Percentiles rank a stretch among this genome's conserved stretches.
phyloP scores from a whole-genome alignment of 2,329 filamentous ascomycete species.

The Magnaporthales sp. region DNA sequence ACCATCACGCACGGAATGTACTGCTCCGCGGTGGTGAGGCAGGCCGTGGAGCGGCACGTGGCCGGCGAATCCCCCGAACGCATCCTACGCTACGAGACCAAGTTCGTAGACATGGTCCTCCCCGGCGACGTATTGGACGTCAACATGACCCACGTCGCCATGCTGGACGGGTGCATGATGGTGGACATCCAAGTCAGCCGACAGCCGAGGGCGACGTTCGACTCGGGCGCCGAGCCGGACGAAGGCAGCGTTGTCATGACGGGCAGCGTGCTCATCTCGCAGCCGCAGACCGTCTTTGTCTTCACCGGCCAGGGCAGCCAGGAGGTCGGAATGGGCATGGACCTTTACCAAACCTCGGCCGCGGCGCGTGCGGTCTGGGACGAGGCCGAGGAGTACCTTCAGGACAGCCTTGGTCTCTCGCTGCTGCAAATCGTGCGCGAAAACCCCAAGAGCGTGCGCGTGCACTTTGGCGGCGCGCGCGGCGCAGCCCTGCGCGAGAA shows the following conservation, averaged over 20 bases:
- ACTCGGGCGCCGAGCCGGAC: too few species aligned
- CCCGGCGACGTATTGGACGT: conserved; percentile 23
- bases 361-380: conserved; percentile 15
- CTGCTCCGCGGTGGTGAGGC: conserved; percentile 21
- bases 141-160: not conserved
- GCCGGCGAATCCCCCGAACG: conserved; percentile 13
- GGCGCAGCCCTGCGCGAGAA: conserved; percentile 20
- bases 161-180: not conserved
- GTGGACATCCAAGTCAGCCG: not conserved
- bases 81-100: conserved; percentile 17
- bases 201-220: not conserved
- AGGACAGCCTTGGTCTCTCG: not conserved
- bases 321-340: conserved; percentile 30
- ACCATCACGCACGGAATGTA: conserved; percentile 33
- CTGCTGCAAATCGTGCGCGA: conserved; percentile 23
- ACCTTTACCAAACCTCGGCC: conserved; percentile 22
- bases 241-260: not conserved
- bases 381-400: not conserved
- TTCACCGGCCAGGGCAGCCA: conserved; percentile 33
- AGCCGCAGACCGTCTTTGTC: conserved; percentile 21
- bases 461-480: conserved; percentile 26
- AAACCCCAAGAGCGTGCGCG: conserved; percentile 25
- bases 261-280: not conserved
- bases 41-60: conserved; percentile 11
- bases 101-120: conserved; percentile 26